Evolutionary conservation across 2,329 filamentous ascomycete genomes (phyloP).

Genomic region (Daldinia eschscholtzii): DNA sequence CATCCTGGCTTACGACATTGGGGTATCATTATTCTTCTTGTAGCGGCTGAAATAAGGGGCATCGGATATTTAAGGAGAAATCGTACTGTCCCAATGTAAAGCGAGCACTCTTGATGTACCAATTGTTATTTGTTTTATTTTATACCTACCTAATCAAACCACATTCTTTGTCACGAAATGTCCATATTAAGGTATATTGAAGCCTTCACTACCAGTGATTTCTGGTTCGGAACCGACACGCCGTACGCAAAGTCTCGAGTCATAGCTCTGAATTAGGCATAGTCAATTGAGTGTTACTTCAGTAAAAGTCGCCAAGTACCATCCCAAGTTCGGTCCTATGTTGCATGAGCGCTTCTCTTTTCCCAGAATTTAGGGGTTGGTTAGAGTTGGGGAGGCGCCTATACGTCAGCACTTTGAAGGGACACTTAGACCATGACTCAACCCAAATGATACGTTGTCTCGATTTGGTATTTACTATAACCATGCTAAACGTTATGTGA

Average conservation of each 20-base stretch:
- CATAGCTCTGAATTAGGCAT: not conserved
- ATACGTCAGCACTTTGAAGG: not conserved
- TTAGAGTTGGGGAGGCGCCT: not conserved
- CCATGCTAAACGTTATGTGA: not conserved
- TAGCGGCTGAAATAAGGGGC: not conserved
- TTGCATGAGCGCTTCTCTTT: not conserved
- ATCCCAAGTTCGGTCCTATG: not conserved
- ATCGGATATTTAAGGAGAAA: not conserved
- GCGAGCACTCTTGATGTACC: not conserved
- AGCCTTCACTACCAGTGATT: not conserved
- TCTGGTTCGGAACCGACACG: not conserved
- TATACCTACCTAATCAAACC: not conserved
- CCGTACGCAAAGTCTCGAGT: not conserved
- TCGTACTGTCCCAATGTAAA: not conserved
- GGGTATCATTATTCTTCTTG: not conserved
- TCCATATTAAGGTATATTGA: not conserved
- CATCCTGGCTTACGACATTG: not conserved
- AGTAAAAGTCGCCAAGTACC: not conserved
- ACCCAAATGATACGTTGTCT: not conserved
- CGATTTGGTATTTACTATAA: not conserved
- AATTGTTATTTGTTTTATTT: not conserved
- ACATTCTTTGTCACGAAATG: not conserved
- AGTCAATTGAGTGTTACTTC: not conserved
- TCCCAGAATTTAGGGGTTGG: not conserved
- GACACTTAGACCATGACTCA: not conserved